phyloP scores from a whole-genome alignment of 441 rosid genomes.

The Brassica balearica region DNA sequence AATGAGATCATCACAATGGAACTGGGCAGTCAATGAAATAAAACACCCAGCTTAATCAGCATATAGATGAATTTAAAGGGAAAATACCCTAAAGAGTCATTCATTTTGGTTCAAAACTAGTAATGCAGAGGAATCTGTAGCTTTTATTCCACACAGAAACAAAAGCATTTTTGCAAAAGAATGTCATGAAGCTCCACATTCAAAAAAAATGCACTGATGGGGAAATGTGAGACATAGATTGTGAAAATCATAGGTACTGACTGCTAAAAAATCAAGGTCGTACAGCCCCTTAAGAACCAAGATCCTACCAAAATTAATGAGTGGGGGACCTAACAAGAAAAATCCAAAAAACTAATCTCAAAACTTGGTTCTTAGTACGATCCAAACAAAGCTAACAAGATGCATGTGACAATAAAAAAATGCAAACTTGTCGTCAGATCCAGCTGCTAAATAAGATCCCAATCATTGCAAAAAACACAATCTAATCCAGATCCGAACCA shows the following conservation, averaged over 20 bases:
- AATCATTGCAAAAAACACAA: not conserved
- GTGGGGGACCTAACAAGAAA: constrained; percentile 46
- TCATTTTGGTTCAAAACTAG: constrained; percentile 12
- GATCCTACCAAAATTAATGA: constrained; percentile 21
- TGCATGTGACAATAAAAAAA: constrained; percentile 13
- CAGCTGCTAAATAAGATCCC: constrained; percentile 16
- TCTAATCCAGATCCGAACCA: constrained; percentile 49
- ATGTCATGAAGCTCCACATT: constrained; percentile 34
- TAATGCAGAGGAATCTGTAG: not conserved
- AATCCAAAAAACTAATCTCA: constrained; percentile 35
- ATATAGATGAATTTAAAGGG: not conserved
- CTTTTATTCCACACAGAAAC: constrained; percentile 1
- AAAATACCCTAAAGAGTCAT: not conserved
- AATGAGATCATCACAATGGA: constrained; percentile 30
- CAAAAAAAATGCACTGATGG: constrained; percentile 35
- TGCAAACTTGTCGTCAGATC: constrained; percentile 14
- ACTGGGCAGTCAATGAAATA: not conserved
- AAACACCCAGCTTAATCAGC: constrained; percentile 8
- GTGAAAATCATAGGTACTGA: constrained; percentile 20
- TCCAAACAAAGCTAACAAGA: constrained; percentile 26
- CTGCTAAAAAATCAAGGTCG: constrained; percentile 14
- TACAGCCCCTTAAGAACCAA: constrained; percentile 22
- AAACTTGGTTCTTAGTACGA: constrained; percentile 31
- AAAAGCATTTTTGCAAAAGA: not conserved
- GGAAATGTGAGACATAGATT: not conserved